Conservation (phyloP, 1,139 yeast genomes). For the Saccharomyces hybrid region DNA sequence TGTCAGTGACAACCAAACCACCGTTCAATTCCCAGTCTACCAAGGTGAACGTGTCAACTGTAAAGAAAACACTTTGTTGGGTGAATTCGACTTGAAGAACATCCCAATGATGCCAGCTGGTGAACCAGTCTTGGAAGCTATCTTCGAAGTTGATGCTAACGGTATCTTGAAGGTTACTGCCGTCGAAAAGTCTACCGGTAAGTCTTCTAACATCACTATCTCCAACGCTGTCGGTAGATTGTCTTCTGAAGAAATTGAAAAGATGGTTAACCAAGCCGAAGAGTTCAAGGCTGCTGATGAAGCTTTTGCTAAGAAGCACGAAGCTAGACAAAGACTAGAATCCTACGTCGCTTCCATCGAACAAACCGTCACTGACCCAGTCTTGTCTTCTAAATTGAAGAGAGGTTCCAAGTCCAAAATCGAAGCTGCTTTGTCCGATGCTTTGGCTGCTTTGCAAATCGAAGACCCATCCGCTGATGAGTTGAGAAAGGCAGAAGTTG, state of each 20-base stretch:
- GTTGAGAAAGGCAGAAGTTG: slow-evolving; percentile 98
- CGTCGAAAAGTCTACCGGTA: slow-evolving; percentile 97
- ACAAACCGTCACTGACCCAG: slow-evolving; percentile 96
- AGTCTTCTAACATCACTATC: slow-evolving; percentile 98
- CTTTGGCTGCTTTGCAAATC: slow-evolving; percentile 94
- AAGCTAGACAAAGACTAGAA: slow-evolving; percentile 98
- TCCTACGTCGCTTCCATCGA: slow-evolving; percentile 97
- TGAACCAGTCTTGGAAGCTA: slow-evolving; percentile 99
- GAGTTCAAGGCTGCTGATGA: slow-evolving; percentile 98
- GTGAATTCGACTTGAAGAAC: slow-evolving; percentile 98
- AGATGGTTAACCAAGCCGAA: slow-evolving; percentile 98
- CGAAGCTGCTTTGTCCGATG: slow-evolving; percentile 97
- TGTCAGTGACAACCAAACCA: slow-evolving; percentile 98
- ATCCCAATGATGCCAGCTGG: slow-evolving; percentile 99
- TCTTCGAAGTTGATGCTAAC: slow-evolving; percentile 98
- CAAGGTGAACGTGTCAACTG: slow-evolving; percentile 99
- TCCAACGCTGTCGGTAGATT: slow-evolving; percentile 99
- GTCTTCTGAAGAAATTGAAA: slow-evolving; percentile 93
- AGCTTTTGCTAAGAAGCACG: slow-evolving; percentile 99
- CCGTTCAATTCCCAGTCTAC: slow-evolving; percentile 99
- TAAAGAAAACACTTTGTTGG: slow-evolving; percentile 96
- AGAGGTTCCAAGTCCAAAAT: slow-evolving; percentile 96
- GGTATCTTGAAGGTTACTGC: slow-evolving; percentile 99
- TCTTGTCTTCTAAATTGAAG: slow-evolving; percentile 96
- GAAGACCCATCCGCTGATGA: slow-evolving; percentile 97